A percentile compares a stretch with the other conserved stretches of the same genome.
phyloP scores from a whole-genome alignment of 2,329 filamentous ascomycete species.

The Lasiodiplodia hormozganensis region DNA sequence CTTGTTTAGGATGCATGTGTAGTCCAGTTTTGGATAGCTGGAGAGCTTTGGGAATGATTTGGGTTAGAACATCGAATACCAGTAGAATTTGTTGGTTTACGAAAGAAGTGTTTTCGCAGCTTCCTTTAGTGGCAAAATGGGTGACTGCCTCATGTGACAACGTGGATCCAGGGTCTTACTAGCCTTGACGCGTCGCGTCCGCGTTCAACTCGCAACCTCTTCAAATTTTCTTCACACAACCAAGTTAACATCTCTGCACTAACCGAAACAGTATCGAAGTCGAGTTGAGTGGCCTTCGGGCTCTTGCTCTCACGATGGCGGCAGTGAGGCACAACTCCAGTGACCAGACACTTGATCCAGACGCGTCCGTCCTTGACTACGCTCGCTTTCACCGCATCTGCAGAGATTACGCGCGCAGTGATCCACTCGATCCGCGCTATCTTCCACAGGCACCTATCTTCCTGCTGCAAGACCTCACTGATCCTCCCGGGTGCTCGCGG shows the following conservation, averaged over 20 bases:
- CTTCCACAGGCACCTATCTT: constrained; percentile 30
- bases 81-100: neutral
- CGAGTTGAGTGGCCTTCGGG: too few relatives aligned
- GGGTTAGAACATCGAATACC: neutral
- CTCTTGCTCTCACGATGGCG: neutral
- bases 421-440: constrained; percentile 32
- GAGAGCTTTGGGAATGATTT: neutral
- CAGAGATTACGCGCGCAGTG: constrained; percentile 43
- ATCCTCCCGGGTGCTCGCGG: constrained; percentile 28
- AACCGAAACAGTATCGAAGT: too few relatives aligned
- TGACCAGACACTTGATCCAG: constrained; percentile 26
- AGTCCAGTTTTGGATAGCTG: neutral
- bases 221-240: neutral
- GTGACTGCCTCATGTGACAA: neutral
- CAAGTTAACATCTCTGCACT: neutral
- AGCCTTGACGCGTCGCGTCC: constrained; percentile 5
- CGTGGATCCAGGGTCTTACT: constrained; percentile 1
- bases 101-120: neutral
- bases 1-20: constrained; percentile 6
- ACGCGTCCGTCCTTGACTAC: constrained; percentile 54
- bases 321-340: neutral
- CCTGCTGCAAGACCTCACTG: constrained; percentile 34
- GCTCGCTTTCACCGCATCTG: constrained; percentile 55
- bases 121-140: neutral
- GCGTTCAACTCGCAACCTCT: neutral